Base-by-base conservation (phyloP, 2,329 filamentous ascomycete species). In the Teratosphaeria pseudoeucalypti region DNA sequence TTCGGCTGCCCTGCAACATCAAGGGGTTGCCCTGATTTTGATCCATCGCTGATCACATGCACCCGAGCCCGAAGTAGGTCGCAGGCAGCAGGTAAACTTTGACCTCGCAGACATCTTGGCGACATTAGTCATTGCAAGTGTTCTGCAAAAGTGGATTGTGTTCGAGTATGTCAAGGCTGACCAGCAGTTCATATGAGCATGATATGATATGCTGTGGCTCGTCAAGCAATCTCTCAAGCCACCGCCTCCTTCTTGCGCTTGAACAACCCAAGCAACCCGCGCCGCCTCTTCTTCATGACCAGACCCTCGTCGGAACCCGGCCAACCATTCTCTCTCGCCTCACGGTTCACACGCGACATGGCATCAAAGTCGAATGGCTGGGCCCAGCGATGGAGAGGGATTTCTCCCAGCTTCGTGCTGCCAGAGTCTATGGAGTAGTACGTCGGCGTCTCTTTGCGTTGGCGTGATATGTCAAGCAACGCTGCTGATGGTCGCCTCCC, bases 381-480 rank as follows among this genome's bases (percentile, higher is more conserved):
- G 0, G 71, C 68, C 77, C 77, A 79, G 54, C 73, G 72, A 43
- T 73, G 70, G 66, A 77, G 67, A 4, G 77, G 77, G 6, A 79
- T 79, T 63, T 79, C 77, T 52, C 77, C 77, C 9, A 79, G 68
- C 66, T 78, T 78, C 3, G 77, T 79, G 65, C 75, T 76, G 23
- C 74, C 74, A 11, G 75, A 76, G 5, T 75, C 73, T 58, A 77
- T 73, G 1, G 76, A 78, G 58, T 76, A 76, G 43, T 69, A 71
- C 9, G 73, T 77, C 6, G 71, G 73, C 2, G 74, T 76, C 0
- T 63, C 57, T 52, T 75, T 72, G 9, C 69, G 61, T 58, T 70
- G 65, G 29, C 73, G 70, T 23, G 66, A 66, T 11, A 61, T 62
- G 4, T 59, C 54, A 43, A 57, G 55, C n/a, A 62, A 34, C 2